Evolutionary conservation across 2,329 filamentous ascomycete genomes (phyloP), one percentile per base, ranked within the genome.

Genomic region (Diaporthe sp.): DNA sequence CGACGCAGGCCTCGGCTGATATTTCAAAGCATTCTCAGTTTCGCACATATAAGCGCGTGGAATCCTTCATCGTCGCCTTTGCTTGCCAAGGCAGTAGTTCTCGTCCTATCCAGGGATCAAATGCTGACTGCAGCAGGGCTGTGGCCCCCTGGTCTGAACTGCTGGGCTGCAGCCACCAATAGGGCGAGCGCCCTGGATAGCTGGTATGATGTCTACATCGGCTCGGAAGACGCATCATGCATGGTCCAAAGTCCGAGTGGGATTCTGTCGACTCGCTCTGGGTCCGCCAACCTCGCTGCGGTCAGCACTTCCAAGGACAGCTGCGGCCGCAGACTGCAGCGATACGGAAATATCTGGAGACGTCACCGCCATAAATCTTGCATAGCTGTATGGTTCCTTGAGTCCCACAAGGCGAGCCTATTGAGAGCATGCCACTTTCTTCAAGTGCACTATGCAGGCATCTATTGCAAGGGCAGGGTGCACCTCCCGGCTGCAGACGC

Each of bases 121-220:
- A n/a, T 51, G 63, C 63, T 66, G 63, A 66, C 63, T 39, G 63
- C 63, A 66, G 63, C 47, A 17, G 25, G 63, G 63, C 63, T 37
- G 63, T 50, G 63, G 63, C 44, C 22, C 63, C 8, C 22, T 7
- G 4, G 44, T 35, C 30, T 37, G 13, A 32, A 66, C 42, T 22
- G n/a, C 27, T 51, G 1, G 9, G 19, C 7, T 32, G 22, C 30
- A 35, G n/a, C 30, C 30, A 51, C 63, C 63, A 66, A 66, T 51
- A 13, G 32, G 13, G 8, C 15, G 63, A 22, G 5, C 17, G 13
- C 44, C 22, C 42, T 25, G 13, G 22, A 9, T 22, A 2, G 30
- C 63, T 19, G n/a, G 35, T 13, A 13, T 19, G 22, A 13, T 35
- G 30, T n/a, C 30, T 66, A 27, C 35, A 66, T 27, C 50, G 37